phyloP scores from a whole-genome alignment of 306 rosid genomes.

The Quercus dentata region DNA sequence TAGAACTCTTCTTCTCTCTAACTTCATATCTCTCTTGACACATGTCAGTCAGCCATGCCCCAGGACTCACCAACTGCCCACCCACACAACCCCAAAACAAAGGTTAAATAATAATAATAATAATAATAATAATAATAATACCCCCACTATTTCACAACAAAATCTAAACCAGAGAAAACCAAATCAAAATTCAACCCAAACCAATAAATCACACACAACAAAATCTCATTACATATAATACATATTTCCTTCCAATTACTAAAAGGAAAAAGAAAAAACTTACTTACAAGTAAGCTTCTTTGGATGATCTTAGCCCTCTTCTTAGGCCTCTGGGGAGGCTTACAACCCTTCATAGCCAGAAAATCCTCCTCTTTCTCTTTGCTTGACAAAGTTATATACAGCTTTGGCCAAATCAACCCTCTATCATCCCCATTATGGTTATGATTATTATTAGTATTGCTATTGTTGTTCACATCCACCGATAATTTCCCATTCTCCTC shows the following conservation, averaged over 20 bases:
- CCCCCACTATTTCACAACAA: neutral
- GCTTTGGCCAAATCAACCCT: slow-evolving; percentile 65
- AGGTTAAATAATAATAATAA: too few relatives aligned
- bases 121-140: too few relatives aligned
- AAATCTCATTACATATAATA: neutral
- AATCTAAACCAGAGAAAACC: neutral
- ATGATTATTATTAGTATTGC: too few relatives aligned
- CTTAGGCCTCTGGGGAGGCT: slow-evolving; percentile 79
- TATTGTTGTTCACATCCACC: slow-evolving; percentile 30
- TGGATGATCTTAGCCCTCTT: slow-evolving; percentile 78
- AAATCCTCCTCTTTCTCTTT: slow-evolving; percentile 85
- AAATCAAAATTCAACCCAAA: neutral
- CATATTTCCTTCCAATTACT: neutral
- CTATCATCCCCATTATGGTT: slow-evolving; percentile 43
- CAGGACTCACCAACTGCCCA: slow-evolving; percentile 76
- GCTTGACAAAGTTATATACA: slow-evolving; percentile 62
- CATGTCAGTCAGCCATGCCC: slow-evolving; percentile 89
- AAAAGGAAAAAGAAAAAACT: neutral
- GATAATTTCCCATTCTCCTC: slow-evolving; percentile 50
- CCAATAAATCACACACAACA: neutral
- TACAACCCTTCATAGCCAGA: slow-evolving; percentile 83
- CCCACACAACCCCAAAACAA: slow-evolving; percentile 1
- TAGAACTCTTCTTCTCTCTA: slow-evolving; percentile 77
- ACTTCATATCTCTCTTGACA: slow-evolving; percentile 91
- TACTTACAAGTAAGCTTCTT: slow-evolving; percentile 69